Base-by-base conservation (phyloP, 2,329 filamentous ascomycete genomes). In the Colletotrichum incanum region DNA sequence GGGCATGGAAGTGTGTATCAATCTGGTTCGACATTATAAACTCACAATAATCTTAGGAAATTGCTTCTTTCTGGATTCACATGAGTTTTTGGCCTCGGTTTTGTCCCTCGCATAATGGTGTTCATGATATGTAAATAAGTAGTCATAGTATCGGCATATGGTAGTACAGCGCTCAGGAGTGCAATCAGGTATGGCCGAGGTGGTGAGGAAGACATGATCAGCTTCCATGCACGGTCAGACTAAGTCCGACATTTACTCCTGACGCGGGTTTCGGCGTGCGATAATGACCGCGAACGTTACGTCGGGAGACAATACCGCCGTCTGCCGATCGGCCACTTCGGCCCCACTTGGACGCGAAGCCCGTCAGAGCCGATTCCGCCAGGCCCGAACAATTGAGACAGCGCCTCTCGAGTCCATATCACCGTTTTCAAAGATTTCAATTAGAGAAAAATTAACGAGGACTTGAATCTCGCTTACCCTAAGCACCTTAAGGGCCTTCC, bases 1-100 rank as follows among this genome's bases (percentile, higher is more conserved):
- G 49, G 4, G 47, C 63, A 34, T 74, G 65, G 5, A 61, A 41
- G n/a, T 67, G 28, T 56, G 28, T 56, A 7, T 56, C 49, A 6
- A 56, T 31, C 7, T 31, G n/a, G n/a, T 41, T 28, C 18, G n/a
- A 55, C 18, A 14, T 49, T 18, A 8, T 50, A 28, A 8, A 16
- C 1, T 7, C 20, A 7, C 1, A 20, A 5, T 28, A 11, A 20
- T 54, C 0, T 20, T 20, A 3, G 2, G 18, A 1, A 54, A 12
- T 14, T 14, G 5, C 5, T 34, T 34, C 28, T n/a, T 3, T n/a
- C 18, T 3, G 2, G 14, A 7, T n/a, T 31, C 8, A 23, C 5
- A 34, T 8, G 1, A 20, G 26, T 1, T 2, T 3, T 8, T n/a
- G 5, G 14, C 1, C 18, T 28, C 18, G 26, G 8, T 31, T 37